A percentile compares a stretch with the other conserved stretches of the same genome.
These are phyloP conservation scores for Trichosporon faecale DNA, from an alignment of 1,284 basidiomycete species.

Conservation along the genomic window DNA sequence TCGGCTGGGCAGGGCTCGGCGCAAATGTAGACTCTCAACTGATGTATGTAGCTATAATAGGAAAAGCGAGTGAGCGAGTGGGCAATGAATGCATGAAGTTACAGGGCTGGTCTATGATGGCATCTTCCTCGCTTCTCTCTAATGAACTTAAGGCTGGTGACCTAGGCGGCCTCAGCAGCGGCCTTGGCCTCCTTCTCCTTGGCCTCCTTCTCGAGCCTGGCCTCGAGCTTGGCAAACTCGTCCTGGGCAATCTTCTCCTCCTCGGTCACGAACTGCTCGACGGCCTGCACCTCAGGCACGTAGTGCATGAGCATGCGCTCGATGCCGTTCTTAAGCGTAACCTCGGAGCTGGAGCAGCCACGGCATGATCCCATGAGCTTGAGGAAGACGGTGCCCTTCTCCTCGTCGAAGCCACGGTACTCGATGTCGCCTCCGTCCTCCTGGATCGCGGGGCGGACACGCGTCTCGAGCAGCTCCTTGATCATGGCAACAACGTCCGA, in stretches of 20 bases:
- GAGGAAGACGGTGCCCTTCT: constrained; percentile 60
- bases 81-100: constrained; percentile 6
- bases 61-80: background rate
- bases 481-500: constrained; percentile 99
- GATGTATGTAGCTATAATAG: constrained; percentile 20
- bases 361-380: constrained; percentile 95
- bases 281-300: constrained; percentile 94
- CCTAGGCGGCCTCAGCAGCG: constrained; percentile 31
- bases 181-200: constrained; percentile 34
- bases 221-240: constrained; percentile 90
- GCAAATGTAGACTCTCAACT: constrained; percentile 9
- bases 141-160: background rate
- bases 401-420: constrained; percentile 57
- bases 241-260: constrained; percentile 84
- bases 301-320: constrained; percentile 99
- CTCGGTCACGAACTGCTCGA: constrained; percentile 88
- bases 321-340: constrained; percentile 92
- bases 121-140: background rate
- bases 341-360: constrained; percentile 87
- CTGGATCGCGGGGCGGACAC: constrained; percentile 94
- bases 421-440: constrained; percentile 58
- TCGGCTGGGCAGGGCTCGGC: background rate
- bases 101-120: constrained; percentile 1
- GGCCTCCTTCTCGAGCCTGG: constrained; percentile 61
- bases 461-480: constrained; percentile 92